Evolutionary conservation across 805 yeast genomes (phyloP).

Genomic region (Candida sithepensis): DNA sequence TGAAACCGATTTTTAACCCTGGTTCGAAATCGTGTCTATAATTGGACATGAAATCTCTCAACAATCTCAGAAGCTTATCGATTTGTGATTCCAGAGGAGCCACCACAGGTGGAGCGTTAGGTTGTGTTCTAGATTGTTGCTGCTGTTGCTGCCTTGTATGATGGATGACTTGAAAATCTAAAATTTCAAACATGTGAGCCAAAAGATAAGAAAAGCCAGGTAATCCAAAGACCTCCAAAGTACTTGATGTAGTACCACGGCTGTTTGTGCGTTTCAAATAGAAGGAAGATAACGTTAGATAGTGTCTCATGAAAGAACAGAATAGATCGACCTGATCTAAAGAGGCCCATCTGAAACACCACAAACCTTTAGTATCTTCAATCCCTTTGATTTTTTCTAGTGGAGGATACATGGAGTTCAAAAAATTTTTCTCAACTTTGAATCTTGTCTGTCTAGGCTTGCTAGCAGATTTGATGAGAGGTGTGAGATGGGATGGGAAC

Average conservation of each 20-base stretch:
- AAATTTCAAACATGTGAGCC: constrained; percentile 43
- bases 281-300: constrained; percentile 33
- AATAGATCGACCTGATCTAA: constrained; percentile 53
- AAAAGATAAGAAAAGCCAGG: constrained; percentile 47
- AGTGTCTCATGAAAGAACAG: constrained; percentile 60
- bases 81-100: constrained; percentile 20
- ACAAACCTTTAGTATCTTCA: constrained; percentile 53
- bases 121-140: constrained; percentile 3
- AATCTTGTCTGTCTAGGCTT: constrained; percentile 24
- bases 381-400: constrained; percentile 39
- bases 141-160: constrained; percentile 8
- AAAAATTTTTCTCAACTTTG: constrained; percentile 27
- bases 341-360: constrained; percentile 62
- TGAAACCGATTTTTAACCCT: constrained; percentile 18
- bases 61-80: constrained; percentile 30
- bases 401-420: constrained; percentile 40
- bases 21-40: constrained; percentile 28
- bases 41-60: constrained; percentile 35
- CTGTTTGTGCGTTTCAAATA: constrained; percentile 14
- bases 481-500: constrained; percentile 25
- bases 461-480: constrained; percentile 18
- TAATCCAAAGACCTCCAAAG: constrained; percentile 19
- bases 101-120: neutral
- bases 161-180: constrained; percentile 24
- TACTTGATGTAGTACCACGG: constrained; percentile 5